These are phyloP conservation scores for Helotiales sp. DNA, from an alignment of 2,329 filamentous ascomycete species.

Conservation along the genomic window DNA sequence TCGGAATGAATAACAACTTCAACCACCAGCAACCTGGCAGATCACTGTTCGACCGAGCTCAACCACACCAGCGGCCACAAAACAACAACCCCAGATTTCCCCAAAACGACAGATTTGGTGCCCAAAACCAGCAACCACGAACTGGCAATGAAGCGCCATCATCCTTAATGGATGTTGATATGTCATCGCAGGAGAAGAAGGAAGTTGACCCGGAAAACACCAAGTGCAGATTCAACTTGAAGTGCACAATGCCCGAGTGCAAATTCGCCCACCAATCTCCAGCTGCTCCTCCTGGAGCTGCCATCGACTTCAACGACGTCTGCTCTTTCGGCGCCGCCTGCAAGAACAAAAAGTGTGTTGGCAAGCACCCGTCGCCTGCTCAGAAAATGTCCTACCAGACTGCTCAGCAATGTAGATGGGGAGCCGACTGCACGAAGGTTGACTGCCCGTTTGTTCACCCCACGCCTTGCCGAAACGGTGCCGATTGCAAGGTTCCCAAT, in stretches of 20 bases:
- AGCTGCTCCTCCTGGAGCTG: conserved; percentile 76
- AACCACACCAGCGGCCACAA: conserved; percentile 45
- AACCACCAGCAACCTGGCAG: conserved; percentile 52
- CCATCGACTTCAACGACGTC: conserved; percentile 78
- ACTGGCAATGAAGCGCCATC: conserved; percentile 26
- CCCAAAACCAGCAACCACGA: conserved; percentile 26
- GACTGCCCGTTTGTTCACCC: conserved; percentile 90
- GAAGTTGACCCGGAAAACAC: conserved; percentile 61
- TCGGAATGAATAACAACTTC: conserved; percentile 54
- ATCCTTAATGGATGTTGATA: conserved; percentile 64
- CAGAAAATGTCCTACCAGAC: conserved; percentile 77
- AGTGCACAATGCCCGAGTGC: conserved; percentile 88
- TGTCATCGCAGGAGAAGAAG: conserved; percentile 56
- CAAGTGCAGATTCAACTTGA: conserved; percentile 87
- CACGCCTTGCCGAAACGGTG: conserved; percentile 84
- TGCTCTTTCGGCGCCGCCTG: conserved; percentile 90
- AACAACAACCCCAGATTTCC: conserved; percentile 33
- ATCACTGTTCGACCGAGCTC: conserved; percentile 78
- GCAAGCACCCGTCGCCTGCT: conserved; percentile 89
- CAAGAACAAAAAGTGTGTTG: conserved; percentile 94
- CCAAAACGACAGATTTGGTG: conserved; percentile 28
- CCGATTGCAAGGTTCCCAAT: conserved; percentile 77
- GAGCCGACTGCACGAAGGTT: conserved; percentile 87
- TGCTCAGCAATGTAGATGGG: conserved; percentile 89
- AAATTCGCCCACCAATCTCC: conserved; percentile 94